phyloP scores from a whole-genome alignment of 2,329 filamentous ascomycete genomes.

The Aspergillus sp. region DNA sequence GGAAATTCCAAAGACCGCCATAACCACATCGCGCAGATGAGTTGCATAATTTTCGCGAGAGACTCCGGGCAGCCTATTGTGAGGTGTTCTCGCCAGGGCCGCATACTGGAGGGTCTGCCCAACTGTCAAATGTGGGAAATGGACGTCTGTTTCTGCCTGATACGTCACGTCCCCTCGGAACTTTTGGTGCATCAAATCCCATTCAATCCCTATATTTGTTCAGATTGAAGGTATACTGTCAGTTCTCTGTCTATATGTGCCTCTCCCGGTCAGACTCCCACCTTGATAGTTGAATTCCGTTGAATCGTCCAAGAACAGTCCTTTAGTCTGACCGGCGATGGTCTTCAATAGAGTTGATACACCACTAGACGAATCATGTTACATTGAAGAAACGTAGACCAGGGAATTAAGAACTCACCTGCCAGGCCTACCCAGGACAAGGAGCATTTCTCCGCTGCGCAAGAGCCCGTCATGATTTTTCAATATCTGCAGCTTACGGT shows the following conservation, averaged over 20 bases:
- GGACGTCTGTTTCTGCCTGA: slow-evolving; percentile 75
- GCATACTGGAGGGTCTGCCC: slow-evolving; percentile 62
- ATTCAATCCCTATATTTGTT: slow-evolving; percentile 25
- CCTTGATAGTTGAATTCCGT: slow-evolving; percentile 76
- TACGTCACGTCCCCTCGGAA: slow-evolving; percentile 72
- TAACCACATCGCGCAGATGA: slow-evolving; percentile 5
- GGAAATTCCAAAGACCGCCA: slow-evolving; percentile 5
- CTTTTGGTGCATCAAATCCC: slow-evolving; percentile 3
- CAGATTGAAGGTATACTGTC: slow-evolving; percentile 8
- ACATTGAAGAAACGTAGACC: background rate
- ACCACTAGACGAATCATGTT: slow-evolving; percentile 13
- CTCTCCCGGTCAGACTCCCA: background rate
- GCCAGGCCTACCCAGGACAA: slow-evolving; percentile 48
- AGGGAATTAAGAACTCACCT: slow-evolving; percentile 3
- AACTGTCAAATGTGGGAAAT: slow-evolving; percentile 72
- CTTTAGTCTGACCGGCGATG: slow-evolving; percentile 74
- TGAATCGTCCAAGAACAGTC: slow-evolving; percentile 66
- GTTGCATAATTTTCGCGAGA: slow-evolving; percentile 1
- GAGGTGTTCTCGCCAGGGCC: slow-evolving; percentile 50
- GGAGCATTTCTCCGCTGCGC: slow-evolving; percentile 50
- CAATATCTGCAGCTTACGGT: slow-evolving; percentile 54
- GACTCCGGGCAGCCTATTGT: background rate
- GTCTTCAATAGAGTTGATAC: slow-evolving; percentile 82
- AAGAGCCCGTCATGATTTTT: slow-evolving; percentile 60
- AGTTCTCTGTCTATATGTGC: background rate